These are phyloP conservation scores for Populus hybrid DNA, from an alignment of 441 rosid species.

Conservation along the genomic window DNA sequence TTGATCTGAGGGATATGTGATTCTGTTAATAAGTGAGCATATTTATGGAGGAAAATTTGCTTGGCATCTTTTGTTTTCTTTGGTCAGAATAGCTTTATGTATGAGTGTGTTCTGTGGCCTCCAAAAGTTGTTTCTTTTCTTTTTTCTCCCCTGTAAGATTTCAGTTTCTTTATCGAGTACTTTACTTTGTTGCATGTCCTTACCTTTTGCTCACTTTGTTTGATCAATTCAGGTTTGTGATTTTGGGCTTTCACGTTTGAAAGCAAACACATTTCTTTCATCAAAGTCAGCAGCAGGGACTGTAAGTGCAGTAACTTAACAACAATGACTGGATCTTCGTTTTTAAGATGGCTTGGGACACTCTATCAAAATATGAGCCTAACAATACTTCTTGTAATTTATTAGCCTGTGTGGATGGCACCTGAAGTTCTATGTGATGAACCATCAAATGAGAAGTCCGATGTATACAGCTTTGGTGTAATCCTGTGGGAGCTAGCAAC, in stretches of 20 bases:
- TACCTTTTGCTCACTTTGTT: conserved; percentile 11
- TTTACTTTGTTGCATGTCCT: neutral
- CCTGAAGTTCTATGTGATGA: too few species aligned
- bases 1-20: neutral
- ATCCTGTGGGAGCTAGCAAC: conserved; percentile 85
- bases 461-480: too few species aligned
- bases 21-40: neutral
- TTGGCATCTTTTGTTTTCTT: neutral
- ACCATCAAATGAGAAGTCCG: too few species aligned
- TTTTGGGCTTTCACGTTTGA: conserved; percentile 97
- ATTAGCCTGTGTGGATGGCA: too few species aligned
- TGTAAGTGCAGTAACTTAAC: too few species aligned
- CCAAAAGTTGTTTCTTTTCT: neutral
- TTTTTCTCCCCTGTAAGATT: neutral
- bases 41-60: neutral
- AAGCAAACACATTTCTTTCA: conserved; percentile 85
- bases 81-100: conserved; percentile 2
- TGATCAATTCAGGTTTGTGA: conserved; percentile 75
- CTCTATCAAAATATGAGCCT: too few species aligned
- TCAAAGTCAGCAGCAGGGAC: too few species aligned
- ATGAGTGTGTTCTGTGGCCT: neutral
- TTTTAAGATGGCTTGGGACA: too few species aligned
- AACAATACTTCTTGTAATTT: too few species aligned
- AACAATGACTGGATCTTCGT: too few species aligned
- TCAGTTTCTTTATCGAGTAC: neutral